These are phyloP conservation scores for Tubosaeta brunneosetosa DNA, from an alignment of 768 basidiomycete species.

Conservation along the genomic window DNA sequence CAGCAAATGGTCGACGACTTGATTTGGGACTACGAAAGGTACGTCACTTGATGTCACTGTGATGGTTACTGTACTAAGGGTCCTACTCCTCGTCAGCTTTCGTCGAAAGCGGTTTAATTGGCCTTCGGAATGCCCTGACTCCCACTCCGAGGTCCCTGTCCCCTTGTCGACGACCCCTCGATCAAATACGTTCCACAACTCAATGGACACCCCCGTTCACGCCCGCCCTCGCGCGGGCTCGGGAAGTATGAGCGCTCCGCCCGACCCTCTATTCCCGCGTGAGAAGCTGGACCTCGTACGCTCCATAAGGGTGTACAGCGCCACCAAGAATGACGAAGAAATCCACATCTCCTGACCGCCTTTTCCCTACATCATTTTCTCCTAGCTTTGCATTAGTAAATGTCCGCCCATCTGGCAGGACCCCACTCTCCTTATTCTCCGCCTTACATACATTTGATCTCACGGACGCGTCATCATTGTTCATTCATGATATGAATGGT, in stretches of 20 bases:
- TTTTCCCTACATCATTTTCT: neutral
- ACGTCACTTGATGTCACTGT: slow-evolving; percentile 3
- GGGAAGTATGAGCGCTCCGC: slow-evolving; percentile 14
- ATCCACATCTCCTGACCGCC: slow-evolving; percentile 18
- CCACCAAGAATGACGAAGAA: slow-evolving; percentile 39
- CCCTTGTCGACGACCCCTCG: slow-evolving; percentile 21
- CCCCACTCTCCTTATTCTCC: slow-evolving; percentile 14
- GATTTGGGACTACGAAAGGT: slow-evolving; percentile 37
- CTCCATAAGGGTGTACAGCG: slow-evolving; percentile 48
- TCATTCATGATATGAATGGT: slow-evolving; percentile 5
- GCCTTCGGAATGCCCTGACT: slow-evolving; percentile 46
- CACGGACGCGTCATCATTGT: slow-evolving; percentile 1
- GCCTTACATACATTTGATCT: neutral
- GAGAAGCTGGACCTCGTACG: slow-evolving; percentile 48
- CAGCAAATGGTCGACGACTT: slow-evolving; percentile 23
- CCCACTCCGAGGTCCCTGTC: slow-evolving; percentile 22
- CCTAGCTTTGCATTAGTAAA: slow-evolving; percentile 1
- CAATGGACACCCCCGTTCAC: slow-evolving; percentile 12
- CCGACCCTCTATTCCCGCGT: slow-evolving; percentile 24
- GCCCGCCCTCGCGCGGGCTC: slow-evolving; percentile 6
- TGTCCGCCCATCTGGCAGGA: slow-evolving; percentile 12
- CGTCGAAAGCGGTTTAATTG: slow-evolving; percentile 65
- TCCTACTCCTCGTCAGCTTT: slow-evolving; percentile 42
- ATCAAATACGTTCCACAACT: slow-evolving; percentile 16
- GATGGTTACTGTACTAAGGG: slow-evolving; percentile 5